Evolutionary conservation across 345 rosid genomes (phyloP), one percentile per base, ranked within the genome.

Genomic region (Citrus medica): DNA sequence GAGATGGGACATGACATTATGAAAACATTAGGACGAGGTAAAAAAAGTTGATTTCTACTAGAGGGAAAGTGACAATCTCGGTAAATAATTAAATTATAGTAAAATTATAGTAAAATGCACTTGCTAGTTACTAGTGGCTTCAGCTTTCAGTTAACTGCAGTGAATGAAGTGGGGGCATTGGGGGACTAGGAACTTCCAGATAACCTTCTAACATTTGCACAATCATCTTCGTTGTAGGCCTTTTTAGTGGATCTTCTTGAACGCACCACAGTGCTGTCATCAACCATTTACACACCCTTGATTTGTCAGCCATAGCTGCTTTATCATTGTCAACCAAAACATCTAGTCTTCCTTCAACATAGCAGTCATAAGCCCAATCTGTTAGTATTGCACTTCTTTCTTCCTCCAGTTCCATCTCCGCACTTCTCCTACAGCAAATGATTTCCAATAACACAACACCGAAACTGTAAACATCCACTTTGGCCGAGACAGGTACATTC

Each of bases 391-490:
- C 62, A 13, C 27, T 25, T 28, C 55, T 71, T 42, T 81, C 80
- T 19, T 73, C 78, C 56, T 48, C 65, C 0, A 6, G 0, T 4
- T 73, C 80, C 25, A 14, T 25, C 6, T 25, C 51, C 61, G 67
- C 78, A 6, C 71, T 67, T 60, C 48, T 77, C 56, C 81, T 60
- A 28, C 81, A 81, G n/a, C 83, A 63, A 19, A 83, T 58, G 32
- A 83, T 46, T 75, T 80, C 83, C 69, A 80, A 40, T 13, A 80
- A 32, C 62, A 80, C 70, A 32, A 77, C 69, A 2, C 86, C 84
- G 17, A 71, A 84, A 38, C 82, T 81, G 51, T 81, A 81, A 9
- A 84, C 84, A 79, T 84, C 86, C 28, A 73, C 86, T 38, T 78
- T 84, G 38, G 71, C 75, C 6, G 86, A 71, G 5, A 81, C 48